Evolutionary conservation across 164 flowering plant species (phyloP).

Genomic region (Pachysandra terminalis): DNA sequence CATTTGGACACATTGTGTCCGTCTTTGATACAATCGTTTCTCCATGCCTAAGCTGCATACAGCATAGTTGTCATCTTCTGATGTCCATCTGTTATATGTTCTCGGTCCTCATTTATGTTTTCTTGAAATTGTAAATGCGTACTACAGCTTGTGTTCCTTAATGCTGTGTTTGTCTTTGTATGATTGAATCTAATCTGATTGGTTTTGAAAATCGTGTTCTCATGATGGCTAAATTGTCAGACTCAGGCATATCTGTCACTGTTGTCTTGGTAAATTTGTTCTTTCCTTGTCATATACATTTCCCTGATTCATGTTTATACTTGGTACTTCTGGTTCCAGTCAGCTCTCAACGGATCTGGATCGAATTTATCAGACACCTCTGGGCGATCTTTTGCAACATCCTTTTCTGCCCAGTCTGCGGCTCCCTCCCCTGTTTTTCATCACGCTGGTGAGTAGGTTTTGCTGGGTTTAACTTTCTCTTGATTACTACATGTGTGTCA

Average conservation of each 20-base stretch:
- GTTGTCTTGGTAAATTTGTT: neutral
- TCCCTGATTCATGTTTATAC: neutral
- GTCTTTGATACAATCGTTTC: neutral
- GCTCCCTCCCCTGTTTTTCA: conserved; percentile 67
- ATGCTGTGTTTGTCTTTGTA: neutral
- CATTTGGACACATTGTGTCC: neutral
- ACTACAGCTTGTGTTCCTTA: neutral
- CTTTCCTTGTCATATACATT: neutral
- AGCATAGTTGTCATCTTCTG: neutral
- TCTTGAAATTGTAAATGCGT: no score
- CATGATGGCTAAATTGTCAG: neutral
- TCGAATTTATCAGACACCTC: conserved; percentile 69
- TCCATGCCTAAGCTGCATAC: neutral
- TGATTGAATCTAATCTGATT: neutral
- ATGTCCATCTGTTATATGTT: neutral
- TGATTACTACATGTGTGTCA: neutral
- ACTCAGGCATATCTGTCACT: neutral
- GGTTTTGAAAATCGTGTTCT: neutral
- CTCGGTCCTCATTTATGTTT: no score
- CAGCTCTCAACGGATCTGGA: conserved; percentile 61
- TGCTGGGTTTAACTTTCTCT: conserved; percentile 4
- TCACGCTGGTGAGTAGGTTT: conserved; percentile 50
- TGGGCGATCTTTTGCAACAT: conserved; percentile 63
- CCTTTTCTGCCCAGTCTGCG: conserved; percentile 77
- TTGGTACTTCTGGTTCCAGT: conserved; percentile 36